Conservation (phyloP, 306 rosid genomes). For the Betula pendula region DNA sequence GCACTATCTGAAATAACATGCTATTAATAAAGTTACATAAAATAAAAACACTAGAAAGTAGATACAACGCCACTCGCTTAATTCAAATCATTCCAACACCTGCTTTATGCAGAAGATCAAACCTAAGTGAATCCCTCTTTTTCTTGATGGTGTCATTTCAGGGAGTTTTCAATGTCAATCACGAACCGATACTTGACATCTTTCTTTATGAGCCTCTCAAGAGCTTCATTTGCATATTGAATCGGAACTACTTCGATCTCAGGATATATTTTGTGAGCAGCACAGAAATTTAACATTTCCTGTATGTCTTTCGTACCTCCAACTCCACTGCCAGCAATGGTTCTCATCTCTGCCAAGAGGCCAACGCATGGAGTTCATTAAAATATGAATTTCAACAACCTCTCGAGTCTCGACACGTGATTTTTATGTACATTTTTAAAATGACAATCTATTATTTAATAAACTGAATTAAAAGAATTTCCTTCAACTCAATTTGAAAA, state of each 20-base stretch:
- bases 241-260: slow-evolving; percentile 73
- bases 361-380: not conserved
- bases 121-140: too few species aligned
- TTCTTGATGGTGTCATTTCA: too few species aligned
- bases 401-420: not conserved
- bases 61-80: not conserved
- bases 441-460: too few species aligned
- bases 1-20: not conserved
- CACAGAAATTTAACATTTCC: slow-evolving; percentile 80
- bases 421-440: too few species aligned
- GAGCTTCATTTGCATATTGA: slow-evolving; percentile 72
- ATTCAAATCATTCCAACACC: not conserved
- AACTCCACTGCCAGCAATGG: slow-evolving; percentile 52
- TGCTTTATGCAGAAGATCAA: too few species aligned
- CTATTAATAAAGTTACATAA: not conserved
- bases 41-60: not conserved
- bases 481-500: too few species aligned
- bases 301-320: slow-evolving; percentile 71
- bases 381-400: slow-evolving; percentile 12
- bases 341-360: slow-evolving; percentile 63
- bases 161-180: slow-evolving; percentile 68
- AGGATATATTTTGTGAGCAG: slow-evolving; percentile 56
- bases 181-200: slow-evolving; percentile 81
- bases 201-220: slow-evolving; percentile 60
- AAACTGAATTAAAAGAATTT: too few species aligned